Evolutionary conservation across 2,329 filamentous ascomycete species (phyloP).

Genomic region (Xylogone sp.): DNA sequence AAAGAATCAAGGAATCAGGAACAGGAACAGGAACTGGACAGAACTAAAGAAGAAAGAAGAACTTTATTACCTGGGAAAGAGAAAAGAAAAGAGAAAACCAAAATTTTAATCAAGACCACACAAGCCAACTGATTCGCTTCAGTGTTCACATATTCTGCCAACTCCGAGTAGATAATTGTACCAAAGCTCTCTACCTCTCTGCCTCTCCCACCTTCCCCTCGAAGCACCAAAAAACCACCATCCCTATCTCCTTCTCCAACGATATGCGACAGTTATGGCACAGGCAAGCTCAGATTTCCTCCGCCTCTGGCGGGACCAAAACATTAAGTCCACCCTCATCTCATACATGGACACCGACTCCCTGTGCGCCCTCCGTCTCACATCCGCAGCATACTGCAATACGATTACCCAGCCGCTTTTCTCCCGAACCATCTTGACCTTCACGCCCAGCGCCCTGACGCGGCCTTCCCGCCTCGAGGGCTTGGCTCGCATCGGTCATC

Average conservation of each 20-base stretch:
- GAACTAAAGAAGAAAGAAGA: no score
- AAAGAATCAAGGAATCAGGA: no score
- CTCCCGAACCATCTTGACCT: slow-evolving; percentile 64
- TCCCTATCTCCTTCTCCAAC: slow-evolving; percentile 4
- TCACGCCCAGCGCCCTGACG: slow-evolving; percentile 72
- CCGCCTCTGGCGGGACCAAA: slow-evolving; percentile 27
- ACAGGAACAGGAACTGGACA: no score
- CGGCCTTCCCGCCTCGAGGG: slow-evolving; percentile 69
- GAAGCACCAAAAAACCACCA: no score
- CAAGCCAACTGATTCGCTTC: neutral
- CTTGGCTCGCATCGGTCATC: slow-evolving; percentile 71
- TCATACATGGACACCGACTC: slow-evolving; percentile 22
- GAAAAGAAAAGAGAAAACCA: no score
- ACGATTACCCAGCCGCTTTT: slow-evolving; percentile 68
- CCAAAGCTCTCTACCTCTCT: no score
- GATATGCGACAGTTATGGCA: slow-evolving; percentile 32
- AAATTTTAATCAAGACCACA: no score
- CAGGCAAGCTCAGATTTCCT: slow-evolving; percentile 22
- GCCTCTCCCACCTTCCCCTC: no score
- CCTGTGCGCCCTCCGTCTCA: slow-evolving; percentile 57
- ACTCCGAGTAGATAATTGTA: neutral
- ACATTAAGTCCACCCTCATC: slow-evolving; percentile 22
- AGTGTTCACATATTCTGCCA: neutral
- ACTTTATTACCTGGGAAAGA: no score
- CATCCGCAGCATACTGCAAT: slow-evolving; percentile 67